A percentile compares a stretch with the other conserved stretches of the same genome.
These are phyloP conservation scores for Yarrowia galli DNA, from an alignment of 1,139 yeast genomes.

Conservation along the genomic window DNA sequence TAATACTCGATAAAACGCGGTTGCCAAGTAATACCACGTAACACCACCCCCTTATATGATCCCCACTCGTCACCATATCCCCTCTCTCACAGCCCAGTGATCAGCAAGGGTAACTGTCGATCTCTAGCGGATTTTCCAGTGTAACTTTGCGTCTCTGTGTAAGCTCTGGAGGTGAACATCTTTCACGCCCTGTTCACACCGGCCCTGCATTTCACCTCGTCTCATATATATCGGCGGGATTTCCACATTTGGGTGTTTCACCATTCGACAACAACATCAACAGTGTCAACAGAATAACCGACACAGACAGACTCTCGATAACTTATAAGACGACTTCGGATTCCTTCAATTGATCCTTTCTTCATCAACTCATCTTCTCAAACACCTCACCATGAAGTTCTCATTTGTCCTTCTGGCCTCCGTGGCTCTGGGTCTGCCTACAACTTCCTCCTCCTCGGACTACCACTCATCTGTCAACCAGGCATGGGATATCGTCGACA, in stretches of 20 bases:
- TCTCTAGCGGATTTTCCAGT: neutral
- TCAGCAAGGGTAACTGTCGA: slow-evolving; percentile 20
- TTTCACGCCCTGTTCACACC: slow-evolving; percentile 14
- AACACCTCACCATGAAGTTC: neutral
- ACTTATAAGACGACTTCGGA: neutral
- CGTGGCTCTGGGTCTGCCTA: slow-evolving; percentile 6
- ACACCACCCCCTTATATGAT: too few species aligned
- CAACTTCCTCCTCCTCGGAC: neutral
- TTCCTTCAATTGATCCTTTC: too few species aligned
- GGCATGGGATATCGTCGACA: slow-evolving; percentile 23
- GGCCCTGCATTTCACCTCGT: slow-evolving; percentile 17
- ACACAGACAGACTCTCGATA: too few species aligned
- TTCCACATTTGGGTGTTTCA: neutral
- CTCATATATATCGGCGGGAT: slow-evolving; percentile 15
- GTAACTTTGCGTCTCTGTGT: neutral
- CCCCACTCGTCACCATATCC: too few species aligned
- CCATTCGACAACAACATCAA: too few species aligned
- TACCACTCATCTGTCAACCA: slow-evolving; percentile 7
- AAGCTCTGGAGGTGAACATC: slow-evolving; percentile 14
- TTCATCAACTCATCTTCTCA: neutral
- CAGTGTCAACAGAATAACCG: too few species aligned
- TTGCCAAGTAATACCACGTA: too few species aligned
- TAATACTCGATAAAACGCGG: too few species aligned
- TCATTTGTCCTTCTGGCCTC: slow-evolving; percentile 3
- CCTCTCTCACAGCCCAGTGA: slow-evolving; percentile 4